phyloP scores from a whole-genome alignment of 331 rosid species.

The Spiraea crenata region DNA sequence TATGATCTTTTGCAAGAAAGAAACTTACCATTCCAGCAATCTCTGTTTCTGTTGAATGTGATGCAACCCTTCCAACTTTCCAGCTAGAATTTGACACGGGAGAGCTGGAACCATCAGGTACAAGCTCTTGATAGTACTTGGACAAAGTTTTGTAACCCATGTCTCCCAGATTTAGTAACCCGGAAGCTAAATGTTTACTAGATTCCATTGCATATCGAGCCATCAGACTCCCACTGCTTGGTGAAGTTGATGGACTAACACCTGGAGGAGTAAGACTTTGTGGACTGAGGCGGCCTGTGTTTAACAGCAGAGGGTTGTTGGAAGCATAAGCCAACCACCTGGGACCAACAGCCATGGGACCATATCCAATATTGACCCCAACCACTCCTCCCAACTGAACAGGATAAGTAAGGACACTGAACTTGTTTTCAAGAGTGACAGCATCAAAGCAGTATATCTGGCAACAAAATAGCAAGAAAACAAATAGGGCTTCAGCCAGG shows the following conservation, averaged over 20 bases:
- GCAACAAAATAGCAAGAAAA: constrained; percentile 25
- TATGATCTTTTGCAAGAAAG: neutral
- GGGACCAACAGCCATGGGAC: constrained; percentile 92
- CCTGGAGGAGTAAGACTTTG: constrained; percentile 79
- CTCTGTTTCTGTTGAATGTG: constrained; percentile 65
- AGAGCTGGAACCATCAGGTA: constrained; percentile 81
- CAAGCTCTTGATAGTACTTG: constrained; percentile 75
- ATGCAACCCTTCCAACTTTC: constrained; percentile 67
- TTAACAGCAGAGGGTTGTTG: constrained; percentile 59
- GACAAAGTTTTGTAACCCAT: constrained; percentile 84
- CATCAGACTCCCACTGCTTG: constrained; percentile 72
- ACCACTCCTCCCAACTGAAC: constrained; percentile 82
- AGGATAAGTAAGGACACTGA: constrained; percentile 93
- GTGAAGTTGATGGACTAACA: constrained; percentile 90
- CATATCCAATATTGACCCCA: constrained; percentile 89
- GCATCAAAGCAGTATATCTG: constrained; percentile 99
- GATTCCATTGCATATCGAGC: constrained; percentile 97
- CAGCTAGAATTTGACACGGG: constrained; percentile 69
- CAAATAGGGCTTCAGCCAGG: constrained; percentile 1
- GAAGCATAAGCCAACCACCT: constrained; percentile 93
- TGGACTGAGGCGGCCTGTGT: constrained; percentile 71
- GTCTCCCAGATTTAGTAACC: constrained; percentile 75
- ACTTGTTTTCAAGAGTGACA: constrained; percentile 85
- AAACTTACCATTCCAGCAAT: constrained; percentile 81
- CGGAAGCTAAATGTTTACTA: constrained; percentile 86